These are phyloP conservation scores for Cymodocea nodosa DNA, from an alignment of 116 monocot species.

Conservation along the genomic window DNA sequence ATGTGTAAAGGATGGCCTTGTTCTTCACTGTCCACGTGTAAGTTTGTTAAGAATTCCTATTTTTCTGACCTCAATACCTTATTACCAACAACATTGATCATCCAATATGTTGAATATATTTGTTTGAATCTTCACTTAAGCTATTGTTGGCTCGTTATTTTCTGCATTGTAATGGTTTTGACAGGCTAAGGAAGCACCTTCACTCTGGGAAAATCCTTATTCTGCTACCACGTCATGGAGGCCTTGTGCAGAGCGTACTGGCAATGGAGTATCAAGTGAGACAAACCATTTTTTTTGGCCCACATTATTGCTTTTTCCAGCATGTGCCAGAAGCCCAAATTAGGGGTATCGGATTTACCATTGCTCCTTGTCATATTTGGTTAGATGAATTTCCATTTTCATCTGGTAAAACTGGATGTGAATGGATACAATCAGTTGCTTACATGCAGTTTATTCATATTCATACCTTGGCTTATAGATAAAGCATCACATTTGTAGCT, in stretches of 20 bases:
- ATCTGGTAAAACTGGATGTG: too few relatives aligned
- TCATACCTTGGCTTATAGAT: too few relatives aligned
- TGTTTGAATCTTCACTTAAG: not conserved
- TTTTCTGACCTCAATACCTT: not conserved
- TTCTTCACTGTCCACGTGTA: conserved; percentile 69
- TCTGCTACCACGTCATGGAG: conserved; percentile 86
- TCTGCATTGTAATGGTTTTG: not conserved
- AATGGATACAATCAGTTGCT: too few relatives aligned
- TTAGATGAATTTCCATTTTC: too few relatives aligned
- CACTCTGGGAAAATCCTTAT: conserved; percentile 88
- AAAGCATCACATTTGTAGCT: too few relatives aligned
- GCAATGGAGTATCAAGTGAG: conserved; percentile 56
- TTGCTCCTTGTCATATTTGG: too few relatives aligned
- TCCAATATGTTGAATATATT: not conserved
- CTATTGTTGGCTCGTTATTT: not conserved
- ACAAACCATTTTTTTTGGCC: not conserved
- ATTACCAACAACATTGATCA: not conserved
- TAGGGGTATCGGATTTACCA: not conserved
- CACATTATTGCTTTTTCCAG: not conserved
- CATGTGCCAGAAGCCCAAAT: not conserved
- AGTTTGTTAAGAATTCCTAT: conserved; percentile 9
- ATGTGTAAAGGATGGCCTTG: conserved; percentile 72
- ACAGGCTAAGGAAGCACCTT: conserved; percentile 64
- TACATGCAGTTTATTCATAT: too few relatives aligned
- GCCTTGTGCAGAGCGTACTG: conserved; percentile 68